phyloP scores from a whole-genome alignment of 164 flowering plant genomes.

The Euptelea pleiosperma region DNA sequence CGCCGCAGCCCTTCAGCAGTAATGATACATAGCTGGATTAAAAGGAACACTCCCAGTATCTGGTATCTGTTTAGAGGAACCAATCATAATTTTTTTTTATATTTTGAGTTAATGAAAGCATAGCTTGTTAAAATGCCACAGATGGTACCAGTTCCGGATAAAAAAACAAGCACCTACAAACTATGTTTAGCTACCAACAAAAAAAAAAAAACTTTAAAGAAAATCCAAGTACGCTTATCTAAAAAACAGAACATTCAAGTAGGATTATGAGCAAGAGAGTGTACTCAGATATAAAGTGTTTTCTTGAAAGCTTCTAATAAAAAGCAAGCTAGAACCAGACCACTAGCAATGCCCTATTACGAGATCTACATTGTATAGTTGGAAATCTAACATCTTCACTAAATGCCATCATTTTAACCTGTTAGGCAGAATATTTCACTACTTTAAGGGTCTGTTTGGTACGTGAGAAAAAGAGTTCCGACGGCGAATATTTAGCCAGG shows the following conservation, averaged over 20 bases:
- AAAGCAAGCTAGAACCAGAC: too few relatives aligned
- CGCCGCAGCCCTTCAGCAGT: slow-evolving; percentile 83
- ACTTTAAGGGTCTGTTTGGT: too few relatives aligned
- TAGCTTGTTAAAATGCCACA: too few relatives aligned
- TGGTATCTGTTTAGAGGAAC: slow-evolving; percentile 68
- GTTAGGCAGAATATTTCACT: neutral
- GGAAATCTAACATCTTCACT: neutral
- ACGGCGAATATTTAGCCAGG: too few relatives aligned
- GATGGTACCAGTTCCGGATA: too few relatives aligned
- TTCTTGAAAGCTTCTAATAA: neutral
- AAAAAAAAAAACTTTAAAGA: neutral
- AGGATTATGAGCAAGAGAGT: neutral
- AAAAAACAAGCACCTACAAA: too few relatives aligned
- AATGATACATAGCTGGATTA: slow-evolving; percentile 88
- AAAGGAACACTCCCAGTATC: slow-evolving; percentile 86
- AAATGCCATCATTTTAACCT: neutral
- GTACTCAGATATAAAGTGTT: neutral
- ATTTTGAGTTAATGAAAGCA: too few relatives aligned
- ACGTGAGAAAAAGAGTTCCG: too few relatives aligned
- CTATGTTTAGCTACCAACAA: neutral
- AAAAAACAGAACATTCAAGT: too few relatives aligned
- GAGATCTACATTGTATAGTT: neutral
- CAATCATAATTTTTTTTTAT: neutral
- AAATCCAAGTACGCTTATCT: neutral
- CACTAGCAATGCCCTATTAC: neutral